phyloP scores from a whole-genome alignment of 176 grass and related monocot species.

The Tillandsia leiboldiana region DNA sequence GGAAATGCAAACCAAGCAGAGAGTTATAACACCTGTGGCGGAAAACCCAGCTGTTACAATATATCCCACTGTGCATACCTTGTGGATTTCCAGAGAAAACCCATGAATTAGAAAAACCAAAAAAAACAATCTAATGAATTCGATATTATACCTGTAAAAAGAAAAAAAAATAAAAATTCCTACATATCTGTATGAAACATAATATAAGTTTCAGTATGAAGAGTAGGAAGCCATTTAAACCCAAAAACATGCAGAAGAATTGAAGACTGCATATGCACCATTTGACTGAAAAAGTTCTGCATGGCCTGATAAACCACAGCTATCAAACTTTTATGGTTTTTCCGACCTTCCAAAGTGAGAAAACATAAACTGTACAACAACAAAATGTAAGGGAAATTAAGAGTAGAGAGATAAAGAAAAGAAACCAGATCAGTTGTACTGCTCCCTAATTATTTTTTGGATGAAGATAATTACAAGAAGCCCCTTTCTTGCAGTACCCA shows the following conservation, averaged over 20 bases:
- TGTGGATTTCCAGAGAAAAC: too few relatives aligned
- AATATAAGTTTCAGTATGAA: neutral
- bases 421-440: slow-evolving; percentile 13
- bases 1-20: too few relatives aligned
- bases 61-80: too few relatives aligned
- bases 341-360: slow-evolving; percentile 7
- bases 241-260: neutral
- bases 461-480: slow-evolving; percentile 36
- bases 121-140: neutral
- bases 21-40: too few relatives aligned
- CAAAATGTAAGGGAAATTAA: neutral
- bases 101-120: too few relatives aligned
- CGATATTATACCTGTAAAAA: neutral
- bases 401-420: slow-evolving; percentile 9
- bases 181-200: neutral
- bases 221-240: neutral
- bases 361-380: slow-evolving; percentile 13
- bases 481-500: slow-evolving; percentile 30
- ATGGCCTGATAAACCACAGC: neutral
- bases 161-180: neutral
- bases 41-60: too few relatives aligned
- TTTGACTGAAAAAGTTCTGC: neutral
- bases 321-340: slow-evolving; percentile 1
- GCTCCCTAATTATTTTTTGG: slow-evolving; percentile 12
- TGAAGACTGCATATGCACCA: neutral